phyloP scores from a whole-genome alignment of 768 basidiomycete genomes.

The Leccinum uliginosum region DNA sequence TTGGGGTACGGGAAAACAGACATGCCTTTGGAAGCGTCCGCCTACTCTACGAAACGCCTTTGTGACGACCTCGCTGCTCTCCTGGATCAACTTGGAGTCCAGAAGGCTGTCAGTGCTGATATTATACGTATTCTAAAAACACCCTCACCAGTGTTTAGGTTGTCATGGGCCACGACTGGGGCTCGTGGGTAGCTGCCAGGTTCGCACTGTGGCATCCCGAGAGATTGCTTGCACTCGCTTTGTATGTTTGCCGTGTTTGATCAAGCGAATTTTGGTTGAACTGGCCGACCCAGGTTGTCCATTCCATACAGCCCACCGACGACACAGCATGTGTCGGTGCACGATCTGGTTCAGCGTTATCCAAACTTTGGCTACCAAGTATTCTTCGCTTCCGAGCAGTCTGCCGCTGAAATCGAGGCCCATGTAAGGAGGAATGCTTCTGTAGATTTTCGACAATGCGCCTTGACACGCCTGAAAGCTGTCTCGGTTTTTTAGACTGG shows the following conservation, averaged over 20 bases:
- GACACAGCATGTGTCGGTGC: constrained; percentile 42
- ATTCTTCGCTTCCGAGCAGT: constrained; percentile 52
- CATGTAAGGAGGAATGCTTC: constrained; percentile 37
- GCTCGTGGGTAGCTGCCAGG: constrained; percentile 55
- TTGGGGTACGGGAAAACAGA: constrained; percentile 64
- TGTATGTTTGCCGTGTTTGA: constrained; percentile 40
- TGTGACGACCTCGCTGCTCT: constrained; percentile 62
- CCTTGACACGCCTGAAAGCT: constrained; percentile 27
- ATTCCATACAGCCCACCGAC: constrained; percentile 64
- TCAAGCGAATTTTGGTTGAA: neutral
- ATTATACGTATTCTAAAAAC: neutral
- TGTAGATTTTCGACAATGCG: neutral
- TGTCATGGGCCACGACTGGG: constrained; percentile 82
- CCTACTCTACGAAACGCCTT: constrained; percentile 58
- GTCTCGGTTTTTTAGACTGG: constrained; percentile 12
- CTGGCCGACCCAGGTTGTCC: constrained; percentile 45
- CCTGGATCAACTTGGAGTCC: constrained; percentile 51
- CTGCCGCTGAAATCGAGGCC: constrained; percentile 52
- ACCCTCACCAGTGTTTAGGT: constrained; percentile 35
- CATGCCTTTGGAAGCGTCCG: constrained; percentile 49
- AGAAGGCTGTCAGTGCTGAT: constrained; percentile 46
- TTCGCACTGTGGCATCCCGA: constrained; percentile 74
- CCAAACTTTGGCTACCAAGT: constrained; percentile 67
- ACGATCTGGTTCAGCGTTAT: constrained; percentile 44
- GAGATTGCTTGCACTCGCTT: constrained; percentile 51